Base-by-base conservation (phyloP, 805 yeast species). In the Groenewaldozyma salmanticensis region DNA sequence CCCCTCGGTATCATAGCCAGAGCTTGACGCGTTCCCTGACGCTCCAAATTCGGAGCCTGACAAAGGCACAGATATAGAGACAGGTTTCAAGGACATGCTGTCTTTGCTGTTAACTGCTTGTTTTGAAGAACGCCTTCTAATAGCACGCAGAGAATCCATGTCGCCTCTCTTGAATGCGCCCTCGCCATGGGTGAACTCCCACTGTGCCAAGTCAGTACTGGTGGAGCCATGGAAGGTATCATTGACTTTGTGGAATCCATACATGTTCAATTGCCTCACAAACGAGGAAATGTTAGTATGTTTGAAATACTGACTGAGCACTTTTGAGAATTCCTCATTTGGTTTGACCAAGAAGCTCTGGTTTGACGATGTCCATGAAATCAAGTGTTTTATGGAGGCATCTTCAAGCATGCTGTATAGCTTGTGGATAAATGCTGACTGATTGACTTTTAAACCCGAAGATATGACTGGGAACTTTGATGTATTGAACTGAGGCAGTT, bases 181-280 rank as follows among this genome's bases (percentile, higher is more conserved):
- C 3, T 84, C 77, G 21, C 83, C 75, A 58, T 88, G 97, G 43
- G 79, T 77, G 61, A 88, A 88, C 64, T 90, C 96, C 97, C 97
- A 88, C 13, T 55, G 60, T 42, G 45, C 42, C 27, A 27, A 37
- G 20, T 40, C 47, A n/a, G 39, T 6, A 4, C 5, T 9, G n/a
- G 39, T 6, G 18, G 37, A 11, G 20, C 51, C 52, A 32, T 58
- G 61, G 45, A 59, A 60, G 18, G 59, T 49, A 43, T 59, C 63
- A 48, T 60, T 59, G 33, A 65, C 66, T 63, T 88, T 87, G 61
- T 88, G 96, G 65, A 88, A 87, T 1, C 96, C 96, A 59, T 87
- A 87, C 96, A 88, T 90, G 66, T 90, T 95, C 35, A 88, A 67
- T 62, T 90, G 96, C 36, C 96, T 75, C 27, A 90, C 95, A 65